These are phyloP conservation scores for Penicillium vulpinum DNA, from an alignment of 2,329 filamentous ascomycete genomes.

Conservation along the genomic window DNA sequence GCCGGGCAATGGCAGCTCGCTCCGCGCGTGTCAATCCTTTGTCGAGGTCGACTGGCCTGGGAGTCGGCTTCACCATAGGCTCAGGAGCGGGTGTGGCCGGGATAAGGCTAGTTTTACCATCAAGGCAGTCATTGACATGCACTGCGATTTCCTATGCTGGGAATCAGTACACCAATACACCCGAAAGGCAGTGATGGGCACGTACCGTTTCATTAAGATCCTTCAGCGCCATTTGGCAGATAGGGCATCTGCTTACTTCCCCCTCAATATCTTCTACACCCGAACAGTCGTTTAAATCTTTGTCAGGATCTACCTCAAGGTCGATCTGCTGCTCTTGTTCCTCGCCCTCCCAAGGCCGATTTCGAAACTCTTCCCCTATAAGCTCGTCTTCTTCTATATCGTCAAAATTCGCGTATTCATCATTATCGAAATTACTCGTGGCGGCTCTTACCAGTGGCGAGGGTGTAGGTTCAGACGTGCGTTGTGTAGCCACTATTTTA, in stretches of 20 bases:
- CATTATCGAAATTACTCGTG: constrained; percentile 46
- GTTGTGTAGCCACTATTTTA: constrained; percentile 13
- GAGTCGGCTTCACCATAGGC: constrained; percentile 2
- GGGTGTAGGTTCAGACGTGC: constrained; percentile 23
- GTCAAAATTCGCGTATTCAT: constrained; percentile 57
- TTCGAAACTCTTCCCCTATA: constrained; percentile 64
- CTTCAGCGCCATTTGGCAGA: constrained; percentile 68
- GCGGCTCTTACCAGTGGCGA: constrained; percentile 53
- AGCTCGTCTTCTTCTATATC: constrained; percentile 63
- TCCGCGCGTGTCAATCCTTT: constrained; percentile 59
- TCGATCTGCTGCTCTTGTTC: constrained; percentile 32
- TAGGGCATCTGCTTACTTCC: constrained; percentile 62
- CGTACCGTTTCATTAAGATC: constrained; percentile 54
- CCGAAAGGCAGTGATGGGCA: neutral
- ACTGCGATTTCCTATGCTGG: constrained; percentile 66
- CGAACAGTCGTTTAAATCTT: constrained; percentile 29
- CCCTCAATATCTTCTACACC: constrained; percentile 18
- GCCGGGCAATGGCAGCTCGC: constrained; percentile 68
- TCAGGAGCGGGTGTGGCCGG: neutral
- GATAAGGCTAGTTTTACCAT: constrained; percentile 71
- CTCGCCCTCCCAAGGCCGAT: constrained; percentile 62
- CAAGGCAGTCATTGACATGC: constrained; percentile 92
- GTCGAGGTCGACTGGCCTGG: constrained; percentile 16
- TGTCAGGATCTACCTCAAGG: constrained; percentile 17
- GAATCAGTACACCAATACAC: neutral